phyloP scores from a whole-genome alignment of 176 grass and related monocot genomes.

The Phoenix roebelenii region DNA sequence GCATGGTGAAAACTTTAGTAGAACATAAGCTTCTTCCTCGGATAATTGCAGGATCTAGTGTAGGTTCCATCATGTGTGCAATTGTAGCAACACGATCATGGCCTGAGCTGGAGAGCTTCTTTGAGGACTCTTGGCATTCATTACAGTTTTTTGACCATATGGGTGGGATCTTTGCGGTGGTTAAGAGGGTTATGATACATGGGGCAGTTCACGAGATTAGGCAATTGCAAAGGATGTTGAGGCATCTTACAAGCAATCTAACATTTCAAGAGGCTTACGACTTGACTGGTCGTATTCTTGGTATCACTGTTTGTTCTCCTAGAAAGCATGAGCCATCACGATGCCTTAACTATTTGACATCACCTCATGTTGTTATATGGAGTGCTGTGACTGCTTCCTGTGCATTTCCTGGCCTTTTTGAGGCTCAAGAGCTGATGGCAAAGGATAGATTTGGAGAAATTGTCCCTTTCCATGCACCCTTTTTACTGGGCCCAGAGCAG shows the following conservation, averaged over 20 bases:
- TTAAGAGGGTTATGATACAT: constrained; percentile 68
- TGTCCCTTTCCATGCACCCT: constrained; percentile 74
- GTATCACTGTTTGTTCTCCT: constrained; percentile 79
- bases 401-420: constrained; percentile 89
- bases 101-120: constrained; percentile 82
- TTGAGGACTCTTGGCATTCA: constrained; percentile 84
- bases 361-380: constrained; percentile 93
- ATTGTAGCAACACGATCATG: constrained; percentile 75
- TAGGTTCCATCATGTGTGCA: constrained; percentile 82
- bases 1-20: constrained; percentile 75
- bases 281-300: constrained; percentile 74
- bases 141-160: constrained; percentile 90
- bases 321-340: constrained; percentile 83
- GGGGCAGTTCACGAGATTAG: constrained; percentile 82
- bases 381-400: constrained; percentile 89
- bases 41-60: constrained; percentile 85
- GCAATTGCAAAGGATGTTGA: constrained; percentile 57
- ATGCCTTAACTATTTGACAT: constrained; percentile 88
- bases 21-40: constrained; percentile 76
- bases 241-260: constrained; percentile 84
- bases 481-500: constrained; percentile 42
- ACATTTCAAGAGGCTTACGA: constrained; percentile 99
- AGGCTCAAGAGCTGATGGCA: constrained; percentile 93
- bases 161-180: constrained; percentile 71
- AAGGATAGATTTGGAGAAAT: constrained; percentile 89